These are phyloP conservation scores for Coemansia sp. DNA, from an alignment of 192 early-diverging fungal genomes.

Conservation along the genomic window DNA sequence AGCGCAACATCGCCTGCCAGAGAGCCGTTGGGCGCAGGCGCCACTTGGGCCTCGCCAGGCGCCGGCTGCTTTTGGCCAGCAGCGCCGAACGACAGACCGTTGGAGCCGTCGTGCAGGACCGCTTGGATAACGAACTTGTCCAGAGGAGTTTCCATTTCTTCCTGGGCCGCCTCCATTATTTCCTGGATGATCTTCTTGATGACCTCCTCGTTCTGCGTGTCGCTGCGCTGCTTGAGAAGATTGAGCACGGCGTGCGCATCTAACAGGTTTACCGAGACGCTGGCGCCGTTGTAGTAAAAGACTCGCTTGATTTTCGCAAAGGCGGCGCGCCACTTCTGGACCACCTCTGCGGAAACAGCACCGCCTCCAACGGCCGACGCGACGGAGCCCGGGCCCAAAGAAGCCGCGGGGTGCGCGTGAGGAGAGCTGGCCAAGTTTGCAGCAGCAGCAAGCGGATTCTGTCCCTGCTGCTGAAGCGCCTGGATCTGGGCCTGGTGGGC, in stretches of 20 bases:
- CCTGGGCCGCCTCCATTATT: constrained; percentile 10
- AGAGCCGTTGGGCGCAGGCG: not conserved
- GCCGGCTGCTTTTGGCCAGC: not conserved
- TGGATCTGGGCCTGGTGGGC: constrained; percentile 7
- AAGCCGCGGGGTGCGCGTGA: constrained; percentile 5
- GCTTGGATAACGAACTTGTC: constrained; percentile 13
- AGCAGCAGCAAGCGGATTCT: constrained; percentile 9
- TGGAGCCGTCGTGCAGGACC: constrained; percentile 8
- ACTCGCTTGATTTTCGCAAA: constrained; percentile 20
- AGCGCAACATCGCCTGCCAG: not conserved
- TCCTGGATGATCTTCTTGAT: constrained; percentile 18
- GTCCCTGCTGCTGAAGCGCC: constrained; percentile 15
- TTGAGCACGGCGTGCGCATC: constrained; percentile 11
- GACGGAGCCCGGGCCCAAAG: not conserved
- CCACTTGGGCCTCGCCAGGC: not conserved
- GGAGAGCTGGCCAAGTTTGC: no score
- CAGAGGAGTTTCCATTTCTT: constrained; percentile 8
- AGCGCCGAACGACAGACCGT: not conserved
- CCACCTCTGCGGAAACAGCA: constrained; percentile 14
- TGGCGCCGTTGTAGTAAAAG: constrained; percentile 16
- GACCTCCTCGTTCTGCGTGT: constrained; percentile 6
- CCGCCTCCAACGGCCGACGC: not conserved
- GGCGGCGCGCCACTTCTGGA: constrained; percentile 17
- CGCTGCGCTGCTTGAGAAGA: constrained; percentile 13
- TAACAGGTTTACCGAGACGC: constrained; percentile 6